Evolutionary conservation across 257 asterid genomes (phyloP).

Genomic region (Parsonsia alboflavescens): DNA sequence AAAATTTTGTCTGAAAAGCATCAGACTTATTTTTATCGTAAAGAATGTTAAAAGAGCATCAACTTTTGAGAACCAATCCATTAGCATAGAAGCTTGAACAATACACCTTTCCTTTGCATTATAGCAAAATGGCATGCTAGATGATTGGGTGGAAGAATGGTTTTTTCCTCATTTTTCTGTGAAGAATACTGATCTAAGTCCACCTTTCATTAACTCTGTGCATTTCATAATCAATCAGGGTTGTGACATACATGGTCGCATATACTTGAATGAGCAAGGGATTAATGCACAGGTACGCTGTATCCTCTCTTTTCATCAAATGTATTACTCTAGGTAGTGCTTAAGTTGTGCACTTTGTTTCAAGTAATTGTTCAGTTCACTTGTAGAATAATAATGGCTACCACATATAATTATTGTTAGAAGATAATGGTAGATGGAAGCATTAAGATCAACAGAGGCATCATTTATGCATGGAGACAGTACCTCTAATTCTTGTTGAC

Average conservation of each 20-base stretch:
- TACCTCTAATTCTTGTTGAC: neutral
- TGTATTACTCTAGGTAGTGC: neutral
- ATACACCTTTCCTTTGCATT: neutral
- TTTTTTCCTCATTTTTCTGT: neutral
- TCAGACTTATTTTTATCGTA: neutral
- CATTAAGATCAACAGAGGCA: neutral
- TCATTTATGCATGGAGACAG: neutral
- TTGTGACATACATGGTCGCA: constrained; percentile 76
- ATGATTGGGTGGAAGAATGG: neutral
- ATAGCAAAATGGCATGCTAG: neutral
- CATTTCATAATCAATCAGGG: constrained; percentile 49
- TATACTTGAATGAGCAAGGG: constrained; percentile 91
- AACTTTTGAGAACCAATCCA: neutral
- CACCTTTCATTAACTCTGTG: constrained; percentile 3
- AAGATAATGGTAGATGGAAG: neutral
- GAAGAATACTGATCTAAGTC: neutral
- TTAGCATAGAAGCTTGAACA: neutral
- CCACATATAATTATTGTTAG: neutral
- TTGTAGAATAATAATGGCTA: neutral
- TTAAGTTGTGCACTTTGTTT: neutral
- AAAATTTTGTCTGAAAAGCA: neutral
- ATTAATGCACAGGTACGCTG: constrained; percentile 84
- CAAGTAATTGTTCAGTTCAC: neutral
- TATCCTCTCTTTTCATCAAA: constrained; percentile 4
- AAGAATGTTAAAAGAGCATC: neutral